Percentiles rank a stretch among this genome's conserved stretches.
Conservation (phyloP, 345 rosid genomes). For the Adansonia digitata region DNA sequence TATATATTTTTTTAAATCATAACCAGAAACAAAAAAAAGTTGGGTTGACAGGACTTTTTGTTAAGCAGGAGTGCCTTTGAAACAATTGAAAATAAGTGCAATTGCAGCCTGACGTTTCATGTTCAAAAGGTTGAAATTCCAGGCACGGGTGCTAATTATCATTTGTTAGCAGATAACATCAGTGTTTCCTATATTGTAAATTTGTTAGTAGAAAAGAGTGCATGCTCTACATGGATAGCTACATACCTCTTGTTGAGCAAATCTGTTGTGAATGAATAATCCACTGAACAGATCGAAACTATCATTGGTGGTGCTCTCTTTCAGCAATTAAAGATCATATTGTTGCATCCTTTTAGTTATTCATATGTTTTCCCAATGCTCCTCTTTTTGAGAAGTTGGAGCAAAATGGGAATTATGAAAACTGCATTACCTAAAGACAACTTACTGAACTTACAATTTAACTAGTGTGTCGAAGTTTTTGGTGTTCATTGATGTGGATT, state of each 20-base stretch:
- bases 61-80: too few relatives aligned
- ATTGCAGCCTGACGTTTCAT: too few relatives aligned
- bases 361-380: not conserved
- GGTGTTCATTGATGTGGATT: constrained; percentile 37
- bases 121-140: constrained; percentile 29
- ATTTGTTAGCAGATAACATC: not conserved
- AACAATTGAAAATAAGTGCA: too few relatives aligned
- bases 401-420: not conserved
- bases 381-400: not conserved
- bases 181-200: not conserved
- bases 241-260: constrained; percentile 50
- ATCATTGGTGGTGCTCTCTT: constrained; percentile 23
- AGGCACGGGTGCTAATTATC: constrained; percentile 49
- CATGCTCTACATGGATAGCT: not conserved
- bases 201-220: not conserved
- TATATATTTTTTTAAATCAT: too few relatives aligned
- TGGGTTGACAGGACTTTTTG: too few relatives aligned
- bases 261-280: constrained; percentile 40
- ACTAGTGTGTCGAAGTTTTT: constrained; percentile 38
- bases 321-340: constrained; percentile 26
- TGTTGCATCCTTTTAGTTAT: not conserved
- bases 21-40: too few relatives aligned
- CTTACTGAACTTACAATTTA: constrained; percentile 15
- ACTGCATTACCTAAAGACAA: not conserved
- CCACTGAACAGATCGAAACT: constrained; percentile 52